Evolutionary conservation across 2,329 filamentous ascomycete species (phyloP).

Genomic region (Xenoacremonium recifei): DNA sequence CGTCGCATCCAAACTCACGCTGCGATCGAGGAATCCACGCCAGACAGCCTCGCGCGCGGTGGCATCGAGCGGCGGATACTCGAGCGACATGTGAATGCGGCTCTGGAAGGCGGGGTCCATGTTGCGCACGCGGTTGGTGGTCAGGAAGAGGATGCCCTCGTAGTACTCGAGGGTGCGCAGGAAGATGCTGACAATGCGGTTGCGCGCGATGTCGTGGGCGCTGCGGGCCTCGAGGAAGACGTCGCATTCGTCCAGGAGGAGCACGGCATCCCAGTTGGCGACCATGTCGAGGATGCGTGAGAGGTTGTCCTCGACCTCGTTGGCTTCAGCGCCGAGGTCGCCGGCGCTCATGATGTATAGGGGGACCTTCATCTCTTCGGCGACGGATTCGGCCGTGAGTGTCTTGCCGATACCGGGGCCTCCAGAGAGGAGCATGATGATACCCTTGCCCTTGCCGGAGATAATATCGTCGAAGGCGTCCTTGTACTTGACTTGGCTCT

Average conservation of each 20-base stretch:
- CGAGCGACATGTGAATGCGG: constrained; percentile 47
- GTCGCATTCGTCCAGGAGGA: constrained; percentile 37
- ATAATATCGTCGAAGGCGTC: constrained; percentile 51
- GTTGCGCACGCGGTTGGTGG: constrained; percentile 44
- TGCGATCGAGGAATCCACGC: constrained; percentile 37
- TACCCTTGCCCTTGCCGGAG: constrained; percentile 49
- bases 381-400: constrained; percentile 47
- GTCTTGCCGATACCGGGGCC: constrained; percentile 51
- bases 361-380: constrained; percentile 47
- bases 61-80: constrained; percentile 42
- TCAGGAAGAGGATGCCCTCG: constrained; percentile 48
- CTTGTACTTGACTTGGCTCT: constrained; percentile 43
- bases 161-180: constrained; percentile 47
- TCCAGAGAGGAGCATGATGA: constrained; percentile 49
- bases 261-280: constrained; percentile 46
- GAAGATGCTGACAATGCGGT: constrained; percentile 37
- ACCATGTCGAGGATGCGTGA: constrained; percentile 59
- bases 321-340: constrained; percentile 67
- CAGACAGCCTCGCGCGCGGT: constrained; percentile 37
- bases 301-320: constrained; percentile 63
- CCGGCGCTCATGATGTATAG: constrained; percentile 58
- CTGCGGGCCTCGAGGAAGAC: constrained; percentile 41
- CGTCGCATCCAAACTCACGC: constrained; percentile 18
- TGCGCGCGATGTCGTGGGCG: constrained; percentile 32
- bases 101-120: constrained; percentile 48